Evolutionary conservation across 768 basidiomycete genomes (phyloP), one percentile per base, ranked within the genome.

Genomic region (Suillus lakei): DNA sequence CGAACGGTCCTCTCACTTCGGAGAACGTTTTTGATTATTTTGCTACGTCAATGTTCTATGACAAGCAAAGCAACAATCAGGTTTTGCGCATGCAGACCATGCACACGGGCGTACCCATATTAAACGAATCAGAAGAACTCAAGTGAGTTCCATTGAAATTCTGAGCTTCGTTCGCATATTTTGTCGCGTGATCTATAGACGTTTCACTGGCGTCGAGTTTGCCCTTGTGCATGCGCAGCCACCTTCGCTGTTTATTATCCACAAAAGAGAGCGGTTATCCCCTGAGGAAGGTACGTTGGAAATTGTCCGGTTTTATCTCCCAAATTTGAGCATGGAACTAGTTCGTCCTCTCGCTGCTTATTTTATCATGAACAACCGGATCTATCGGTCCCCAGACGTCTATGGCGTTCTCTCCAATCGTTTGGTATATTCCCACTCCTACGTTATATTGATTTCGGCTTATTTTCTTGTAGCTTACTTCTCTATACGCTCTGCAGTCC

Each of bases 11-110:
- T 3, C 82, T 96, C 69, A 88, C 90, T 9, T 76, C 83, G 2
- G 86, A 92, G 69, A 92, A 91, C 73, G 93, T 93, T 60, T 89
- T 96, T 67, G 93, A 96, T 63, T 97, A 96, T 81, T 97, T 97
- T 74, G 82, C 91, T 15, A 87, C 87, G 1, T 95, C 93, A 34
- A 95, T 95, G 88, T 96, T 95, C 81, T 97, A 95, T 75, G 95
- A 96, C 79, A 93, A 93, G 77, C 91, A 93, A 78, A 95, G 92
- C 79, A 96, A 91, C 77, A 97, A 97, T 76, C 92, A 95, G 71
- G 89, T 92, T 36, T 80, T 97, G 51, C 90, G 94, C 70, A 97
- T 97, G 95, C 95, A 97, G 77, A 96, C 93, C 0, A 90, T 91
- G 80, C 91, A 93, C 72, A 91, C 91, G 0, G 93, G 91, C n/a